These are phyloP conservation scores for Aspergillus floridensis DNA, from an alignment of 2,329 filamentous ascomycete species.

Conservation along the genomic window DNA sequence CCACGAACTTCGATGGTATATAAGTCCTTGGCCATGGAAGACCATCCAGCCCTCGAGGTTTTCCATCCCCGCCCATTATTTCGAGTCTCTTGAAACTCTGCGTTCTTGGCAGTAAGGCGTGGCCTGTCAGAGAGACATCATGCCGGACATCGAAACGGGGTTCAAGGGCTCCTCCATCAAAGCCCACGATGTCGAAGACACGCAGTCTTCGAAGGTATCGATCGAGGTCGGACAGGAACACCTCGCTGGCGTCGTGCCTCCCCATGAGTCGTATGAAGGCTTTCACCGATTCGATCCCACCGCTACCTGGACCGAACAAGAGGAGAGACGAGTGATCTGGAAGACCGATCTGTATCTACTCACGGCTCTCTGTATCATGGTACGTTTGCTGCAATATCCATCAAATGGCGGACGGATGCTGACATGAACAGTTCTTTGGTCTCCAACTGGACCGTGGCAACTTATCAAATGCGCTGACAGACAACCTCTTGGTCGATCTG, in stretches of 20 bases:
- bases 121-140: neutral
- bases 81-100: neutral
- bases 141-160: slow-evolving; percentile 24
- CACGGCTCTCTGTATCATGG: slow-evolving; percentile 24
- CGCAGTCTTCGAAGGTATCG: slow-evolving; percentile 14
- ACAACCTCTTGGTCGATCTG: slow-evolving; percentile 38
- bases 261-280: slow-evolving; percentile 30
- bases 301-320: slow-evolving; percentile 32
- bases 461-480: slow-evolving; percentile 34
- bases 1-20: slow-evolving; percentile 1
- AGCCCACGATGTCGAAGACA: slow-evolving; percentile 6
- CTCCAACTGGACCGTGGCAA: slow-evolving; percentile 37
- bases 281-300: slow-evolving; percentile 26
- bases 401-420: neutral
- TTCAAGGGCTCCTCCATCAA: slow-evolving; percentile 13
- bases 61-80: neutral
- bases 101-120: neutral
- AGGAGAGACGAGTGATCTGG: slow-evolving; percentile 48
- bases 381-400: slow-evolving; percentile 2
- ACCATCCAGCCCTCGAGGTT: neutral
- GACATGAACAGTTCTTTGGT: slow-evolving; percentile 29
- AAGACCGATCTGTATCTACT: slow-evolving; percentile 39
- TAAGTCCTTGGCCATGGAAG: slow-evolving; percentile 4
- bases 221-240: slow-evolving; percentile 24
- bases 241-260: slow-evolving; percentile 26